Base-by-base conservation (phyloP, 2,329 filamentous ascomycete species). In the Drechslerella stenobrocha region DNA sequence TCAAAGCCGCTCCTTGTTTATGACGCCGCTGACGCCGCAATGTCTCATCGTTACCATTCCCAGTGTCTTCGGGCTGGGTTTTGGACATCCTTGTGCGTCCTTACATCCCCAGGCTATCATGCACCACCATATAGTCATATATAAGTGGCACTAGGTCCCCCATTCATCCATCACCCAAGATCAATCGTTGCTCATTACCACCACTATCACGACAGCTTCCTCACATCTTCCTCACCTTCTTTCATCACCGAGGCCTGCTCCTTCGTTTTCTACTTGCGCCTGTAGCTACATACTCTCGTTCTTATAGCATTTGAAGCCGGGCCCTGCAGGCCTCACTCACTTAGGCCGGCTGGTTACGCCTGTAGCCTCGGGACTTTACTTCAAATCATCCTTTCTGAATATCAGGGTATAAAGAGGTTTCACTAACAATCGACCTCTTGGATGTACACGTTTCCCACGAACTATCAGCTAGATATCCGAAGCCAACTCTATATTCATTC, bases 21-120 rank as follows among this genome's bases (percentile, higher is more conserved):
- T 42, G 34, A 56, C 61, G 61, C 61, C 61, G 61, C 61, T 66
- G 61, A 66, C 61, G 61, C 61, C 53, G 53, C 61, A 59, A 66
- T 59, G 61, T 59, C 53, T 66, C 52, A 57, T 53, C 32, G 32
- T 24, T 6, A 23, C 45, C 32, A 53, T 48, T 34, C 47, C 34
- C 47, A 44, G 46, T 37, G 58, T 40, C 46, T 42, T 45, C n/a
- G 34, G 28, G 37, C 45, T 48, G 23, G 52, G 11, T 40, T 37
- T 23, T 30, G 32, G 42, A 35, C 61, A 28, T 59, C 52, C 52
- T 58, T 46, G 22, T 45, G 44, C 26, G 15, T 51, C 30, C 34
- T 42, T 37, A n/a, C n/a, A n/a, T n/a, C n/a, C n/a, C n/a, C 26
- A 26, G n/a, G 42, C 28, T 51, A 40, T 15, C 13, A 13, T 26